Base-by-base conservation (phyloP, 129 eudicot genomes). In the Helianthus tuberosus region DNA sequence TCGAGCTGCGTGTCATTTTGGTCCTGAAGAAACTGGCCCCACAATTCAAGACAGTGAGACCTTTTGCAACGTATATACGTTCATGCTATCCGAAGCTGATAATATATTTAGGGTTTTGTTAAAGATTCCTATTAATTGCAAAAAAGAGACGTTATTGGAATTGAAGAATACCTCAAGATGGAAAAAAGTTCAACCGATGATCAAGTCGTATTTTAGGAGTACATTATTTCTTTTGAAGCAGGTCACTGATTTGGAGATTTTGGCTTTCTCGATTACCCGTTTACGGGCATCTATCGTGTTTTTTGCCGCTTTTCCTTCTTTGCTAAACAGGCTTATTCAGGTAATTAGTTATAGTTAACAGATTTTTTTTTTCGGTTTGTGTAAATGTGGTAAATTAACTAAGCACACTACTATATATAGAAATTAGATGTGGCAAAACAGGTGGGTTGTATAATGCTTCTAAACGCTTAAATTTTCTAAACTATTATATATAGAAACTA, bases 1-100 rank as follows among this genome's bases (percentile, higher is more conserved):
- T 79, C 96, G 97, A 36, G 85, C 93, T 60, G 99, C 94, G 48
- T 95, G 96, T 79, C 99, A 87, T 77, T 83, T 83, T 69, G 97
- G 97, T 71, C 61, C 84, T 11, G 96, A 89, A 77, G 87, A 88
- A 64, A 67, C 72, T 57, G 84, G 88, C 74, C 85, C 77, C 17
- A 68, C 11, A 63, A 75, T 91, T 80, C 87, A 89, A 49, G 79
- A 78, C 82, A 83, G 82, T 51, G 94, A 85, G 32, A 80, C 92
- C 36, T 95, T 91, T 71, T 76, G 86, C 82, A 80, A 74, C 57
- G 81, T 89, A 67, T 16, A 83, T 60, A 83, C 82, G 73, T 82
- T 87, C 73, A 79, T 87, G 82, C 94, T 95, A 68, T 68, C 75
- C 16, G 90, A 95, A 84, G 94, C 87, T 10, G 97, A 95, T 87